Percentiles rank a stretch among this genome's conserved stretches.
Evolutionary conservation across 495 filamentous ascomycete genomes (phyloP).

Genomic region (Aspergillus baeticus): DNA sequence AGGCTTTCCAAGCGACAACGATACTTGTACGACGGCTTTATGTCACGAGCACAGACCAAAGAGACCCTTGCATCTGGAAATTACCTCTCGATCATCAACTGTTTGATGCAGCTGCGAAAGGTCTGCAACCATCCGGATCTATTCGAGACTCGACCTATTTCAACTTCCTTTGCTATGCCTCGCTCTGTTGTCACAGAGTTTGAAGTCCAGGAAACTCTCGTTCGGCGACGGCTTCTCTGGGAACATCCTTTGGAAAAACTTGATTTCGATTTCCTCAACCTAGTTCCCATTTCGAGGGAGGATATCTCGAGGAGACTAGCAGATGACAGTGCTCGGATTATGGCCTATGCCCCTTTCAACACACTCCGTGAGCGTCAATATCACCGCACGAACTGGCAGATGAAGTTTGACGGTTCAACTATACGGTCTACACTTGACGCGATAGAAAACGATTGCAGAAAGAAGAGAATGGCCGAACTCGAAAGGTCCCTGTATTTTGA

Average conservation of each 20-base stretch:
- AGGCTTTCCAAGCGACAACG: constrained; percentile 91
- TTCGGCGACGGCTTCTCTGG: constrained; percentile 65
- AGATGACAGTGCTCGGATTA: constrained; percentile 61
- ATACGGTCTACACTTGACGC: constrained; percentile 69
- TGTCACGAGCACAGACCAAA: constrained; percentile 88
- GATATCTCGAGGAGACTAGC: constrained; percentile 58
- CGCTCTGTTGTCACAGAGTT: constrained; percentile 78
- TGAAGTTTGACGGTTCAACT: constrained; percentile 59
- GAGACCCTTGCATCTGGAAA: constrained; percentile 91
- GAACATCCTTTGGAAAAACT: constrained; percentile 64
- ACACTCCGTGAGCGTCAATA: constrained; percentile 63
- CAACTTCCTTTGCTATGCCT: constrained; percentile 92
- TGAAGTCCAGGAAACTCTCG: constrained; percentile 69
- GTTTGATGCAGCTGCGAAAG: constrained; percentile 95
- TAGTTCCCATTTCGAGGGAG: constrained; percentile 74
- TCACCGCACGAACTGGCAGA: constrained; percentile 57
- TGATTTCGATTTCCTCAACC: constrained; percentile 76
- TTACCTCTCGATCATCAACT: constrained; percentile 96
- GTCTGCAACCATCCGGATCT: constrained; percentile 99
- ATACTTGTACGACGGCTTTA: constrained; percentile 94
- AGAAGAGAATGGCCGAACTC: constrained; percentile 73
- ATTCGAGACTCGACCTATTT: constrained; percentile 96
- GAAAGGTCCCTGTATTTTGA: constrained; percentile 80
- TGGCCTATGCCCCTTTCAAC: constrained; percentile 60
- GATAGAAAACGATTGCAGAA: constrained; percentile 68